These are phyloP conservation scores for Fraxinus latifolia DNA, from an alignment of 305 asterid genomes.

Conservation along the genomic window DNA sequence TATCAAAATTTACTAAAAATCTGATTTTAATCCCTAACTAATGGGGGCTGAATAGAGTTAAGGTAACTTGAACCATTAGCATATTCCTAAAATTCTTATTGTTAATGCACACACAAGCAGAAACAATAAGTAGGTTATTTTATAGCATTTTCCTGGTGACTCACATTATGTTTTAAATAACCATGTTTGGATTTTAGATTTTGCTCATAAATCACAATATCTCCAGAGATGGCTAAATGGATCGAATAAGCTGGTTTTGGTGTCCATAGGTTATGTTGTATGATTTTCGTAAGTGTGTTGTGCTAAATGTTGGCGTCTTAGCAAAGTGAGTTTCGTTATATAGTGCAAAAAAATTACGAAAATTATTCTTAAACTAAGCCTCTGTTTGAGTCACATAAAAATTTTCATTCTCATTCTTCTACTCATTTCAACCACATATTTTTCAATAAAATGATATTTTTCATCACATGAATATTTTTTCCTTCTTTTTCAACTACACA, in stretches of 20 bases:
- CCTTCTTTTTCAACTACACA: too few species aligned
- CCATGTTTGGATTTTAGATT: background rate
- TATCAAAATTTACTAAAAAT: background rate
- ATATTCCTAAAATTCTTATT: background rate
- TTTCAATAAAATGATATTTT: too few species aligned
- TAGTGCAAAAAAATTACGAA: background rate
- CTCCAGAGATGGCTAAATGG: background rate
- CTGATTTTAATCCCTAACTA: background rate
- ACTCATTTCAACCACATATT: too few species aligned
- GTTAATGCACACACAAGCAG: background rate
- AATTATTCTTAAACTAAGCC: background rate
- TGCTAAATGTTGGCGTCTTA: background rate
- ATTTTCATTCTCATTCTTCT: too few species aligned
- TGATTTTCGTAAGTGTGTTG: background rate
- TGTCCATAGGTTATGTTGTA: background rate
- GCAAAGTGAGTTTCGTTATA: background rate
- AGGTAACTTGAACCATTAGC: conserved; percentile 3
- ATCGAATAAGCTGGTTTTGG: background rate
- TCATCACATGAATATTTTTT: too few species aligned
- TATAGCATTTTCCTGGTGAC: background rate
- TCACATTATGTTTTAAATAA: background rate
- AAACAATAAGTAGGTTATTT: background rate
- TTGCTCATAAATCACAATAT: background rate
- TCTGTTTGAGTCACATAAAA: too few species aligned
- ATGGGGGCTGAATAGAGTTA: background rate